These are phyloP conservation scores for Torulaspora gathmanii DNA, from an alignment of 805 yeast genomes.

Conservation along the genomic window DNA sequence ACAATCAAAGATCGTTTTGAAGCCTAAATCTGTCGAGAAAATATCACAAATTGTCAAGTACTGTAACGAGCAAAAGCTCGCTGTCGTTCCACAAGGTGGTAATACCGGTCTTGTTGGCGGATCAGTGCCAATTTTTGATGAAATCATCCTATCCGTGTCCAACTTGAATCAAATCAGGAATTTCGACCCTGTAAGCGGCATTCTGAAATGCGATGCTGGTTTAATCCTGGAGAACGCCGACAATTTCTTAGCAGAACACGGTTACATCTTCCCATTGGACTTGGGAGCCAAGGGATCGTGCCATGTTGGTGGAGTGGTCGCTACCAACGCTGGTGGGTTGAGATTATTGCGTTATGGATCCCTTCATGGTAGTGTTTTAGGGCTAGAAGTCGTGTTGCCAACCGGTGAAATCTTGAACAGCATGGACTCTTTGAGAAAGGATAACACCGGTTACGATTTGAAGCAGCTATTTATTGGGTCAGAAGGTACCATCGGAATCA, in stretches of 20 bases:
- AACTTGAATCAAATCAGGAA: slow-evolving; percentile 72
- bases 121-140: slow-evolving; percentile 87
- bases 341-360: slow-evolving; percentile 85
- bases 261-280: slow-evolving; percentile 88
- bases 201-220: slow-evolving; percentile 86
- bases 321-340: slow-evolving; percentile 95
- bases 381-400: slow-evolving; percentile 88
- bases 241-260: slow-evolving; percentile 66
- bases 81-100: slow-evolving; percentile 96
- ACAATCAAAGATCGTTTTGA: slow-evolving; percentile 72
- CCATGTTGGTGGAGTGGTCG: slow-evolving; percentile 91
- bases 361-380: slow-evolving; percentile 85
- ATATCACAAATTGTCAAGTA: slow-evolving; percentile 70
- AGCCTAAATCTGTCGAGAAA: slow-evolving; percentile 77
- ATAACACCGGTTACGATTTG: slow-evolving; percentile 90
- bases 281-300: slow-evolving; percentile 97
- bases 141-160: slow-evolving; percentile 66
- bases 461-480: slow-evolving; percentile 91
- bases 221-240: slow-evolving; percentile 84
- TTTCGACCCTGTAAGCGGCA: slow-evolving; percentile 79
- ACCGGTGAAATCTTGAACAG: slow-evolving; percentile 79
- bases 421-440: slow-evolving; percentile 83
- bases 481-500: slow-evolving; percentile 87
- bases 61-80: slow-evolving; percentile 71
- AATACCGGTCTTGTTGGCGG: slow-evolving; percentile 97